Conservation (phyloP, 177 flowering plant species). For the Telopea speciosissima region DNA sequence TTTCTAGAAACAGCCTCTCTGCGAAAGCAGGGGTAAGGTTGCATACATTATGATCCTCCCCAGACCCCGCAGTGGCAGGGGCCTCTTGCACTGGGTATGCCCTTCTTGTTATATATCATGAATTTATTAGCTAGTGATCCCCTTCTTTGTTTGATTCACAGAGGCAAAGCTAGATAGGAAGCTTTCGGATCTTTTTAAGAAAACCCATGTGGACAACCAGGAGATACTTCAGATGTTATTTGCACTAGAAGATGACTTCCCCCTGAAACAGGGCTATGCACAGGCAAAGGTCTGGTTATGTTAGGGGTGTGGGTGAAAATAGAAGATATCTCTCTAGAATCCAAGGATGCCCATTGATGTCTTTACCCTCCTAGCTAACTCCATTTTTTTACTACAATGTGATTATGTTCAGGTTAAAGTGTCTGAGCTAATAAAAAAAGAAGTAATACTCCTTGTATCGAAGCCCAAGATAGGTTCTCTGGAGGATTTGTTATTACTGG, state of each 20-base stretch:
- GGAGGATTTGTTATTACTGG: slow-evolving; percentile 37
- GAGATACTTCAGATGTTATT: slow-evolving; percentile 43
- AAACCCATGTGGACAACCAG: slow-evolving; percentile 49
- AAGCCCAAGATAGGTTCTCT: slow-evolving; percentile 44
- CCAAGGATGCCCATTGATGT: not conserved
- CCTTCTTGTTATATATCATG: too few relatives aligned
- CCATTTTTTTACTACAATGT: not conserved
- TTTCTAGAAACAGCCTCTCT: too few relatives aligned
- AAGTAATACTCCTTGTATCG: slow-evolving; percentile 57
- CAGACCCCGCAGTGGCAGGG: too few relatives aligned
- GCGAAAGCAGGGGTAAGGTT: too few relatives aligned
- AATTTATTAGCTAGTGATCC: too few relatives aligned
- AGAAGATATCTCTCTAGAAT: too few relatives aligned
- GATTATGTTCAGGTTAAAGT: slow-evolving; percentile 37
- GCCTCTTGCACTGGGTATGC: too few relatives aligned
- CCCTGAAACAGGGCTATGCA: slow-evolving; percentile 35
- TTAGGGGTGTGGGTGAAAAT: not conserved
- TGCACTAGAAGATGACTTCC: slow-evolving; percentile 43
- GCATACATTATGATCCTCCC: too few relatives aligned
- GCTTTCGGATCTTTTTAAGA: slow-evolving; percentile 34
- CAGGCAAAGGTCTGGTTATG: slow-evolving; percentile 29
- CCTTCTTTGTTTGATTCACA: slow-evolving; percentile 11
- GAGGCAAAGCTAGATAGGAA: slow-evolving; percentile 39
- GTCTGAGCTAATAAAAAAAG: slow-evolving; percentile 45
- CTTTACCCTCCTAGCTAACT: not conserved